These are phyloP conservation scores for Usnea hakonensis DNA, from an alignment of 495 filamentous ascomycete genomes.

Conservation along the genomic window DNA sequence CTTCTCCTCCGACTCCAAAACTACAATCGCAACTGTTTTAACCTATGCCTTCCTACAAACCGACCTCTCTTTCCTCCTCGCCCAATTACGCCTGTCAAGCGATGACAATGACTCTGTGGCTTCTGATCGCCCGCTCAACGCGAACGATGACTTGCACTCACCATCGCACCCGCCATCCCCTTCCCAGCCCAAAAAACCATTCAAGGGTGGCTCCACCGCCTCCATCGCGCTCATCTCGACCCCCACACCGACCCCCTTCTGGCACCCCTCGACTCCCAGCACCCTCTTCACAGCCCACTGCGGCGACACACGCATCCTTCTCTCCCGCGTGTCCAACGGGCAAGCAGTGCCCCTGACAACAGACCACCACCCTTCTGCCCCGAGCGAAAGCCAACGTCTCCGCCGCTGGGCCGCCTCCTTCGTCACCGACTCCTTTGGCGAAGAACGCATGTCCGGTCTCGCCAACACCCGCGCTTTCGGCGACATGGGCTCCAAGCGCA, in stretches of 20 bases:
- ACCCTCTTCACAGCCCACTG: conserved; percentile 85
- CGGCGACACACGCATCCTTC: conserved; percentile 82
- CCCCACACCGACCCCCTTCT: conserved; percentile 83
- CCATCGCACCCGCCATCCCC: conserved; percentile 49
- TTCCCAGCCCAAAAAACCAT: conserved; percentile 73
- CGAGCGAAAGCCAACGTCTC: conserved; percentile 71
- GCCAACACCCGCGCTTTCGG: conserved; percentile 93
- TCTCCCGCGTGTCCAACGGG: conserved; percentile 75
- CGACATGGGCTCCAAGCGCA: conserved; percentile 80
- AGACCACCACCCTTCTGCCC: conserved; percentile 84
- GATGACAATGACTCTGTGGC: conserved; percentile 59
- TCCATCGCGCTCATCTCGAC: conserved; percentile 86
- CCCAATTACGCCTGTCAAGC: conserved; percentile 58
- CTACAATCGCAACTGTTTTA: conserved; percentile 54
- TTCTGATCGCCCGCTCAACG: conserved; percentile 68
- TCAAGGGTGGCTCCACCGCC: conserved; percentile 86
- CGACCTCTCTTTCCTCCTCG: conserved; percentile 86
- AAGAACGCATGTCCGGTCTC: conserved; percentile 87
- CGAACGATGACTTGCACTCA: conserved; percentile 66
- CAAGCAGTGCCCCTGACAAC: conserved; percentile 70
- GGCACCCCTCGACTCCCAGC: conserved; percentile 78
- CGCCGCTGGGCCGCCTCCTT: conserved; percentile 80
- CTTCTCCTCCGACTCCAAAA: conserved; percentile 39
- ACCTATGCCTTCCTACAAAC: conserved; percentile 87
- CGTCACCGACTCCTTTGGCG: conserved; percentile 91